Evolutionary conservation across 2,329 filamentous ascomycete species (phyloP), one percentile per base, ranked within the genome.

Genomic region (Talaromyces rugulosus): DNA sequence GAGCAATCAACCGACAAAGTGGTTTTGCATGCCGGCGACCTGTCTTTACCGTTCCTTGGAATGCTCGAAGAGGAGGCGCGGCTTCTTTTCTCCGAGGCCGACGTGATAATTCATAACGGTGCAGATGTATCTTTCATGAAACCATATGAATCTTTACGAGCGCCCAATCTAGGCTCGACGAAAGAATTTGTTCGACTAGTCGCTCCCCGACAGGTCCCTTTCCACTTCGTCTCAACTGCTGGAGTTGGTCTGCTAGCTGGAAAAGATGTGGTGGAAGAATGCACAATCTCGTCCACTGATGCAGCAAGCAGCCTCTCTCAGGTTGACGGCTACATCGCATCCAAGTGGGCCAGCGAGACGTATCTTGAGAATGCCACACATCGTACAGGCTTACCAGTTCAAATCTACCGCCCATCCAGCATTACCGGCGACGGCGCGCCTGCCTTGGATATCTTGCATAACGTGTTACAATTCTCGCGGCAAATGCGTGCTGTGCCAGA

Each of bases 101-200:
- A 82, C 64, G 67, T 81, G 4, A 80, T 88, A 56, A 81, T 89
- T 30, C 87, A 85, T 69, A 77, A 73, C 58, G 83, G 79, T 7
- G 80, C 81, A n/a, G 74, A 77, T n/a, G 64, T 67, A 16, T 71
- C 68, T 0, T 69, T 67, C 55, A 54, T 68, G 55, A 68, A 75
- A 28, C 66, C 57, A 7, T 77, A 76, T 61, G 53, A 61, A 2
- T 58, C 60, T 2, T 65, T 77, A 0, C 66, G 66, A 1, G 5
- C 51, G 1, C 27, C 64, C 1, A 77, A 76, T 60, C 54, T 74
- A 2, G 18, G 52, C 0, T 66, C 72, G 0, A 74, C 69, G 2
- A 64, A 64, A 28, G 62, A 65, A 18, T 59, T 77, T 0, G 64
- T 63, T 2, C 42, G 55, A 6, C 47, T 72, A n/a, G 65, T 66